A percentile compares a stretch with the other conserved stretches of the same genome.
phyloP scores from a whole-genome alignment of 2,329 filamentous ascomycete genomes.

The Hawksworthiomyces lignivorus region DNA sequence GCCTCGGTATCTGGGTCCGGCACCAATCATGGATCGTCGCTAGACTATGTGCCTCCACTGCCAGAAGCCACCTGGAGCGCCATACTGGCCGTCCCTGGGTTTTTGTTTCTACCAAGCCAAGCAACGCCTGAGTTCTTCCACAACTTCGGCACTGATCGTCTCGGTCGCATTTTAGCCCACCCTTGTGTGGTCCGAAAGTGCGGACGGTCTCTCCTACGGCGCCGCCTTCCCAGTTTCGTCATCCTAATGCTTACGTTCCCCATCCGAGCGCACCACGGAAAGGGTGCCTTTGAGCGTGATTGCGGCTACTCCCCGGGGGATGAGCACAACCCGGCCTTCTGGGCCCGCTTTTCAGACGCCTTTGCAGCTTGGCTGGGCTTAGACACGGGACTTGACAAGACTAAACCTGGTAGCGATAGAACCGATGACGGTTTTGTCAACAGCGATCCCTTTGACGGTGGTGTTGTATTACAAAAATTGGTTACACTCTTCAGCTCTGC shows the following conservation, averaged over 20 bases:
- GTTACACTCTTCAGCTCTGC: not conserved
- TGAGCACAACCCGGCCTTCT: constrained; percentile 5
- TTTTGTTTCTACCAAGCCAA: not conserved
- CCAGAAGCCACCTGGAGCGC: not conserved
- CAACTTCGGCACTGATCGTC: not conserved
- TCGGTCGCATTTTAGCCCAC: constrained; percentile 1
- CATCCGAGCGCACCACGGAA: not conserved
- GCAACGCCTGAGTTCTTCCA: no score
- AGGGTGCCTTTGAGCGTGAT: not conserved
- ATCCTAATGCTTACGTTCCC: constrained; percentile 3
- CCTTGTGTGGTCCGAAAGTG: not conserved
- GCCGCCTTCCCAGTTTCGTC: constrained; percentile 3
- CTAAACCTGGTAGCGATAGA: no score
- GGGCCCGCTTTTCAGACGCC: not conserved
- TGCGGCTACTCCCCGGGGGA: constrained; percentile 2
- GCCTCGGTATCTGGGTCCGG: not conserved
- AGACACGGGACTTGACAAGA: no score
- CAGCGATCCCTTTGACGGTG: not conserved
- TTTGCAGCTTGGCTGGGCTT: constrained; percentile 4
- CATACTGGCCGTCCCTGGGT: not conserved
- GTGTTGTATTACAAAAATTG: not conserved
- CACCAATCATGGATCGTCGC: not conserved
- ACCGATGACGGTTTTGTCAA: no score
- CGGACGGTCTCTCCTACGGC: constrained; percentile 4
- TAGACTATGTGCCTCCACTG: no score